phyloP scores from a whole-genome alignment of 106 monocot species.

The Allium cepa region DNA sequence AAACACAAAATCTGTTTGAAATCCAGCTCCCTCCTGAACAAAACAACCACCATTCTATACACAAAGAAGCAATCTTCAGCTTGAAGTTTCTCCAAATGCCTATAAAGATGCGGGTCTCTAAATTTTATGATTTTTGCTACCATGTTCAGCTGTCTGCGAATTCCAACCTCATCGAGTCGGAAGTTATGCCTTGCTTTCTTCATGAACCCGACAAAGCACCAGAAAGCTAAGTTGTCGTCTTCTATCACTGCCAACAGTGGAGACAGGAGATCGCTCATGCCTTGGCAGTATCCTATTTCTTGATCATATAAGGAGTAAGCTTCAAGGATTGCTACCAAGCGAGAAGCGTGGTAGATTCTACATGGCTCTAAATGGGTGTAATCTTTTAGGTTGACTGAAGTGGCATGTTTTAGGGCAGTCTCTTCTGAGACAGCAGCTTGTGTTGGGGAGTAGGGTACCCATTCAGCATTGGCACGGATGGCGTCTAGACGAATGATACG shows the following conservation, averaged over 20 bases:
- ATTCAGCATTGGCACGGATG: constrained; percentile 80
- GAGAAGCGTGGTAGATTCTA: constrained; percentile 69
- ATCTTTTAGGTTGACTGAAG: constrained; percentile 59
- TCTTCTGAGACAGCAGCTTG: constrained; percentile 51
- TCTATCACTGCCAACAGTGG: constrained; percentile 76
- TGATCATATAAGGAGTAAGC: constrained; percentile 84
- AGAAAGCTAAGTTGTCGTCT: constrained; percentile 71
- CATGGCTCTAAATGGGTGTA: constrained; percentile 74
- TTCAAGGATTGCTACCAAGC: constrained; percentile 72
- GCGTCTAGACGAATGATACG: constrained; percentile 92
- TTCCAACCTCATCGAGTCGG: constrained; percentile 74
- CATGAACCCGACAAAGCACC: constrained; percentile 96
- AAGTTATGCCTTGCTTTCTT: constrained; percentile 76
- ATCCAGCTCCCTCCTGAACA: constrained; percentile 70
- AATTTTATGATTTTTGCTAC: constrained; percentile 83
- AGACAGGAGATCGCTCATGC: constrained; percentile 88
- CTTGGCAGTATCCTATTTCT: constrained; percentile 91
- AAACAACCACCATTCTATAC: constrained; percentile 86
- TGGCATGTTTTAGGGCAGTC: constrained; percentile 37
- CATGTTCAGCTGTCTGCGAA: constrained; percentile 56
- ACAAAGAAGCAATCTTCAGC: constrained; percentile 89
- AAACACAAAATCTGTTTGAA: constrained; percentile 82
- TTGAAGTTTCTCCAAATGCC: constrained; percentile 78
- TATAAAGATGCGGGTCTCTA: constrained; percentile 63
- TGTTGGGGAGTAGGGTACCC: constrained; percentile 49